These are phyloP conservation scores for Ustilago xerochloae DNA, from an alignment of 1,284 basidiomycete species.

Conservation along the genomic window DNA sequence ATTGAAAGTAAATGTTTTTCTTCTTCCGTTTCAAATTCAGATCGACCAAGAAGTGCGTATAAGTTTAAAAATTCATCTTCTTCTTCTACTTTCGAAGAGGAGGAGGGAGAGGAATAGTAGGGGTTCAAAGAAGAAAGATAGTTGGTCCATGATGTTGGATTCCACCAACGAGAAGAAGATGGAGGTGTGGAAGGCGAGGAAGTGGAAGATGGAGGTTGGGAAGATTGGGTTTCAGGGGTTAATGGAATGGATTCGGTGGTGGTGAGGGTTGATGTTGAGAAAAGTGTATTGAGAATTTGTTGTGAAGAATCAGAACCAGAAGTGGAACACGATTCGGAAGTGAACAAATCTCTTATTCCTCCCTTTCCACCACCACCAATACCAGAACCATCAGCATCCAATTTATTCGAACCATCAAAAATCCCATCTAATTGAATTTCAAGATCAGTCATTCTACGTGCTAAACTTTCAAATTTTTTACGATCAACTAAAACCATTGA, in stretches of 20 bases:
- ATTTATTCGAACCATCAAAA: not conserved
- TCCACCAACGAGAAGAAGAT: no score
- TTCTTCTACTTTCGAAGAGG: not conserved
- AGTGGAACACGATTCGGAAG: no score
- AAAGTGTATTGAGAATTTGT: no score
- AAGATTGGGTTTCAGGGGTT: no score
- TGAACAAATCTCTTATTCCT: conserved; percentile 13
- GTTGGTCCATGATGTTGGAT: conserved; percentile 15
- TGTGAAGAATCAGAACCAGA: no score
- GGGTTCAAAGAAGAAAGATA: conserved; percentile 46
- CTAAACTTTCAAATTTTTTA: conserved; percentile 54
- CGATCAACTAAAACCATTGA: conserved; percentile 62
- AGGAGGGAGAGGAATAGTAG: conserved; percentile 20
- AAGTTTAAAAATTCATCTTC: conserved; percentile 27
- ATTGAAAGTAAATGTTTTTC: conserved; percentile 29
- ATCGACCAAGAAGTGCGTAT: conserved; percentile 25
- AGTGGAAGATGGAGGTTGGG: no score
- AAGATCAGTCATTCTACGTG: conserved; percentile 51
- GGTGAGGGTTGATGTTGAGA: conserved; percentile 9
- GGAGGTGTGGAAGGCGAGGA: no score
- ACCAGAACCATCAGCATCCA: not conserved
- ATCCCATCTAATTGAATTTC: conserved; percentile 38
- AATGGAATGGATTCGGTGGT: no score
- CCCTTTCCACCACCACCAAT: not conserved
- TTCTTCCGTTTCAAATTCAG: conserved; percentile 19